Evolutionary conservation across 169 alveolate species (phyloP).

Genomic region (Plasmodium cynomolgi): DNA sequence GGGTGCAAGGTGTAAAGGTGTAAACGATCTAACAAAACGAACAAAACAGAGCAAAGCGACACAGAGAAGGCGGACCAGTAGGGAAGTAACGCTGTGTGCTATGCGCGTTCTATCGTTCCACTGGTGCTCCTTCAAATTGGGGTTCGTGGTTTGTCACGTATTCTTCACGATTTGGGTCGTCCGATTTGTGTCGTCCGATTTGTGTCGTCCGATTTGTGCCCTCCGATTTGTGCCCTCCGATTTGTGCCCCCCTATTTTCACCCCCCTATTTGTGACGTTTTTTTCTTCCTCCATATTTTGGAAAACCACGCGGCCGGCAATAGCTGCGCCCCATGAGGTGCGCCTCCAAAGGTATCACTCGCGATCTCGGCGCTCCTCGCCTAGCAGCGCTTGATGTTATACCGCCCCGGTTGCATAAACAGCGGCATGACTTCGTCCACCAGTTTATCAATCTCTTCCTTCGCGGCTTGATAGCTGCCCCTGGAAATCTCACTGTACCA

Average conservation of each 20-base stretch:
- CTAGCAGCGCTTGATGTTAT: constrained; percentile 21
- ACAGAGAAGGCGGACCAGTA: background rate
- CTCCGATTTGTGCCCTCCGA: no score
- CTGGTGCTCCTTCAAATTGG: background rate
- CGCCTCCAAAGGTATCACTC: no score
- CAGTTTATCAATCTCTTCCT: constrained; percentile 73
- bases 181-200: no score
- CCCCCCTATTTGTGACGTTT: background rate
- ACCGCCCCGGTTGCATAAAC: constrained; percentile 78
- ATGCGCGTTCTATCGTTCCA: background rate
- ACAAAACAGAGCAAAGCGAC: background rate
- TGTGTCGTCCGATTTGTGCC: no score
- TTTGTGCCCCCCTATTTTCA: no score
- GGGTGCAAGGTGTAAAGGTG: background rate
- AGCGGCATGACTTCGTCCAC: constrained; percentile 78
- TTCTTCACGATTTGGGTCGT: background rate
- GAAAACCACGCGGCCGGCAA: background rate
- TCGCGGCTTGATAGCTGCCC: constrained; percentile 75
- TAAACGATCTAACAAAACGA: no score
- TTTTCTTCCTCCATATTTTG: background rate
- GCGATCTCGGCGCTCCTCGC: no score
- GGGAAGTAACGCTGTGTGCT: background rate
- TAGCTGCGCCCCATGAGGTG: no score
- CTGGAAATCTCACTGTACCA: constrained; percentile 83
- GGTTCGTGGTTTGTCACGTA: background rate